Evolutionary conservation across 2,329 filamentous ascomycete species (phyloP).

Genomic region (Fusarium floridanum): DNA sequence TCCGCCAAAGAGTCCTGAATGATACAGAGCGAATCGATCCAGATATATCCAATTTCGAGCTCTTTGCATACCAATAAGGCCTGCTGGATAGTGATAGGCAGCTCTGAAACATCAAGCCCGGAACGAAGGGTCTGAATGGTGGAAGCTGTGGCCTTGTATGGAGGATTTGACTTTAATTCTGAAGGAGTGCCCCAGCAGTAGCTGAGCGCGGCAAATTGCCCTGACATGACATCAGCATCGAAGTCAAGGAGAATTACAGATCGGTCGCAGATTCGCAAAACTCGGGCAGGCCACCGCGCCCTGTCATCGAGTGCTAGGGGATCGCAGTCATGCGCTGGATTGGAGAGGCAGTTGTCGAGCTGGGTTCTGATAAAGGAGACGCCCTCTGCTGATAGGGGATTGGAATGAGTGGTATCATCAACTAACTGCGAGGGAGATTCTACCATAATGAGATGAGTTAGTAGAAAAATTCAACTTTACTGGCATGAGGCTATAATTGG

Average conservation of each 20-base stretch:
- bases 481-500: no score
- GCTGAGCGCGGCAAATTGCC: neutral
- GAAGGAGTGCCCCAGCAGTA: neutral
- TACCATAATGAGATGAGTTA: neutral
- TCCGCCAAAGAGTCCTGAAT: neutral
- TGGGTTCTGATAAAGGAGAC: neutral
- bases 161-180: neutral
- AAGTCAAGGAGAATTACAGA: neutral
- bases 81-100: neutral
- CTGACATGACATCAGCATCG: neutral
- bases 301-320: neutral
- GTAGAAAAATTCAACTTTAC: no score
- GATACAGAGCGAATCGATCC: neutral
- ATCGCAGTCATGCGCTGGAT: neutral
- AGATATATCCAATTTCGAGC: neutral
- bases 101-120: neutral
- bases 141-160: neutral
- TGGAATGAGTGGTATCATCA: neutral
- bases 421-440: neutral
- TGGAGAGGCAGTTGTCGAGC: neutral
- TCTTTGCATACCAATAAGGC: neutral
- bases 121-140: neutral
- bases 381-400: neutral
- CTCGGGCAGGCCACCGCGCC: neutral
- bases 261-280: neutral